Percentiles rank a stretch among this genome's conserved stretches.
Conservation (phyloP, 2,329 filamentous ascomycete species). For the Neopestalotiopsis clavispora region DNA sequence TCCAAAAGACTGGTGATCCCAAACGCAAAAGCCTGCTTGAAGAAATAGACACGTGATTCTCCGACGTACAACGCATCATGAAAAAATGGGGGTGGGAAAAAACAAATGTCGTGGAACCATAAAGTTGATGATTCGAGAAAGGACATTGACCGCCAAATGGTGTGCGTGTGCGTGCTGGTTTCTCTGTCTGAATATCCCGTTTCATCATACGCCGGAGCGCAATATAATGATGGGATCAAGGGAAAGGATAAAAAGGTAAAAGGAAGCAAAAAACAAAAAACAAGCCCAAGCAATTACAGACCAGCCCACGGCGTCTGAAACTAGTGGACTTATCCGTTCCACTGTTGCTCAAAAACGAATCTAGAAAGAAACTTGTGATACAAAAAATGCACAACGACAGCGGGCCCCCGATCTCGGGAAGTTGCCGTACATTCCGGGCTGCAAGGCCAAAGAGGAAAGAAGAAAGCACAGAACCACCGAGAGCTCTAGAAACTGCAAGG, state of each 20-base stretch:
- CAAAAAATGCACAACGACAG: not conserved
- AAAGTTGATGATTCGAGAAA: not conserved
- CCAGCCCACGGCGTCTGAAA: not conserved
- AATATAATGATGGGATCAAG: not conserved
- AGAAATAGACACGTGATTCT: not conserved
- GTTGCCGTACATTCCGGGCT: not conserved
- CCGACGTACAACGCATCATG: not conserved
- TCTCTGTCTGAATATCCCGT: not conserved
- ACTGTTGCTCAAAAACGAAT: not conserved
- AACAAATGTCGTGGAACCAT: not conserved
- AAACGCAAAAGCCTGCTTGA: not conserved
- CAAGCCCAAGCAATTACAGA: not conserved
- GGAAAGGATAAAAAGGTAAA: too few relatives aligned
- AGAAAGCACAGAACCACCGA: not conserved
- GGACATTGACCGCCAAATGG: not conserved
- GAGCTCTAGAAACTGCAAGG: not conserved
- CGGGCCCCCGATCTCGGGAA: not conserved
- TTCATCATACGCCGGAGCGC: not conserved
- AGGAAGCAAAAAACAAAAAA: not conserved
- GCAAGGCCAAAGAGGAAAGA: not conserved
- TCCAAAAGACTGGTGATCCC: not conserved
- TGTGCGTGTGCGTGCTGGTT: not conserved
- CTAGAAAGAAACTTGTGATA: not conserved
- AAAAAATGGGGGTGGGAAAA: not conserved
- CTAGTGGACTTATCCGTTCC: not conserved